These are phyloP conservation scores for Fusarium musae DNA, from an alignment of 2,329 filamentous ascomycete species.

Conservation along the genomic window DNA sequence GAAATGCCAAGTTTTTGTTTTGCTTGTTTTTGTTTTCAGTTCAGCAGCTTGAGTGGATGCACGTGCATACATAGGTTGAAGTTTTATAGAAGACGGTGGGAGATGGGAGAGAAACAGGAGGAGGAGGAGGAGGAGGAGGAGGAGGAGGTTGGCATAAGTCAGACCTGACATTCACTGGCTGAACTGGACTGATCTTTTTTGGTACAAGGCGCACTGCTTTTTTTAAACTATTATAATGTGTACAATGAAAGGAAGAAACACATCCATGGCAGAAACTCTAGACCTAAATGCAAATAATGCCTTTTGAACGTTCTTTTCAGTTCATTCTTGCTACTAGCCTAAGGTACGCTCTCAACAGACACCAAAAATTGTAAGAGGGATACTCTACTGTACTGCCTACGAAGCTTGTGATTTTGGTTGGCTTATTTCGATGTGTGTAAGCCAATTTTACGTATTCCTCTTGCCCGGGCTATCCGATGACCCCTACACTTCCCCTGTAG, in stretches of 20 bases:
- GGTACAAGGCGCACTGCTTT: conserved; percentile 31
- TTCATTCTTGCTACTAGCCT: not conserved
- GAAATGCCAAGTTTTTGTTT: conserved; percentile 23
- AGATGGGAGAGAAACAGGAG: not conserved
- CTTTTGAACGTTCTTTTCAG: conserved; percentile 7
- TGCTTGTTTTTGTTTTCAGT: conserved; percentile 19
- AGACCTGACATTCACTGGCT: conserved; percentile 38
- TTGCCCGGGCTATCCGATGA: conserved; percentile 24
- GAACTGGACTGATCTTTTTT: conserved; percentile 36
- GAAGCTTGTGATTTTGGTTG: not conserved
- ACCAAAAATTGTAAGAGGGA: not conserved
- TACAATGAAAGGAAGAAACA: conserved; percentile 44
- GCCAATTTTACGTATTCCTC: conserved; percentile 16
- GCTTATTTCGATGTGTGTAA: not conserved
- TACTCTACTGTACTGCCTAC: not conserved
- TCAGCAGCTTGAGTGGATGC: conserved; percentile 20
- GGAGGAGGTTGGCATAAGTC: conserved; percentile 16
- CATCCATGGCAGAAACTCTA: conserved; percentile 38
- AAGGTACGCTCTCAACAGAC: not conserved
- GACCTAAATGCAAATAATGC: conserved; percentile 39
- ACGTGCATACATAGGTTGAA: conserved; percentile 9
- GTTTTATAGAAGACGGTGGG: conserved; percentile 21
- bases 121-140: not conserved
- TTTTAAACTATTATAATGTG: conserved; percentile 43
- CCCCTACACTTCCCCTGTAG: not conserved